These are phyloP conservation scores for Gossypium aridum DNA, from an alignment of 441 rosid genomes.

Conservation along the genomic window DNA sequence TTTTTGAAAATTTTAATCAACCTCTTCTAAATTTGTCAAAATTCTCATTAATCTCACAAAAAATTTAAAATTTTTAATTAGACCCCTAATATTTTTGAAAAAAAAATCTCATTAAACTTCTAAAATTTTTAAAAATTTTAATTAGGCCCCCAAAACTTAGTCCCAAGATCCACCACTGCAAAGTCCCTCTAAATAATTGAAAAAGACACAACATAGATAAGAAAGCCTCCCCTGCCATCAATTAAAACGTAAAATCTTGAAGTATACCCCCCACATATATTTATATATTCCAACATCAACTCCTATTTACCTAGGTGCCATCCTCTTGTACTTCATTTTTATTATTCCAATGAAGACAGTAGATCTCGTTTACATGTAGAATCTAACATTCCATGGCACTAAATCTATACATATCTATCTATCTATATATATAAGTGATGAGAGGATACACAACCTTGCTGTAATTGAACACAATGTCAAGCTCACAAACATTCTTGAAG, in stretches of 20 bases:
- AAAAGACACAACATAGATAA: background rate
- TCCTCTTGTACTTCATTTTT: background rate
- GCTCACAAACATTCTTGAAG: conserved; percentile 96
- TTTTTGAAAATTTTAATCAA: too few species aligned
- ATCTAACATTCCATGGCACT: background rate
- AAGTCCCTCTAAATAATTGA: too few species aligned
- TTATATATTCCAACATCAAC: background rate
- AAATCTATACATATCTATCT: background rate
- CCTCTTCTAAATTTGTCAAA: too few species aligned
- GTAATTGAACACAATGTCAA: conserved; percentile 83
- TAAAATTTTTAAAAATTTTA: too few species aligned
- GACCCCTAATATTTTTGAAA: too few species aligned
- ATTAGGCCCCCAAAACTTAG: too few species aligned
- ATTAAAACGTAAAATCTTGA: background rate
- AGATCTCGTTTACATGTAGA: background rate
- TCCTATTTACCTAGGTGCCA: background rate
- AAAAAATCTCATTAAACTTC: too few species aligned
- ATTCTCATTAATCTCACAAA: too few species aligned
- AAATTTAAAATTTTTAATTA: too few species aligned
- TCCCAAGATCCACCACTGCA: too few species aligned
- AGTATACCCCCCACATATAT: background rate
- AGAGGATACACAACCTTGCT: conserved; percentile 54
- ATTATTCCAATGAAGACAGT: background rate
- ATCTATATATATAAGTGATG: background rate
- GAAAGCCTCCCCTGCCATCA: background rate